Base-by-base conservation (phyloP, 139 green algal species). In the Mesotaenium endlicherianum region DNA sequence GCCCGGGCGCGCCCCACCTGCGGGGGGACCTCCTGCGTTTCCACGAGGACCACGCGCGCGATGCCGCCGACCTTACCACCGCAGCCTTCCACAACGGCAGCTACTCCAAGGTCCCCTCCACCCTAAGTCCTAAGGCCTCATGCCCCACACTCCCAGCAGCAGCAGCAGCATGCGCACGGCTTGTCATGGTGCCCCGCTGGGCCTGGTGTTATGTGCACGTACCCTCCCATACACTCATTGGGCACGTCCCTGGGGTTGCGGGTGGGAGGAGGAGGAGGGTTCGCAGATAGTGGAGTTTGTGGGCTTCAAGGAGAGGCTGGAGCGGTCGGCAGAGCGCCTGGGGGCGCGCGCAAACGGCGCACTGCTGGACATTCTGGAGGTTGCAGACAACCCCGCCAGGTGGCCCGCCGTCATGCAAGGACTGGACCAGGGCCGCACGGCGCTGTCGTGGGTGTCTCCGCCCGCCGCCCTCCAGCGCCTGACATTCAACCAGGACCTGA, bases 281-380 rank as follows among this genome's bases (percentile, higher is more conserved):
- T 59, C 16, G 45, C 70, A 78, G 70, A 79, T 82, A 50, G 31
- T 43, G 70, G 80, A 86, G 80, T 86, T 86, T 84, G 44, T 86
- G 43, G 75, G 55, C 16, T 86, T 86, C 55, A 81, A 83, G 58
- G 39, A 71, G 6, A 38, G 41, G 45, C 72, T 86, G 36, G 70
- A 86, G 58, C 40, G 75, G 74, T 86, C 80, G 16, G 20, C 76
- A 38, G 75, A 82, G 38, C 49, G 55, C 44, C 77, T 83, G 16
- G 42, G 30, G 17, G 49, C 41, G 77, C 77, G 40, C 36, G 41
- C 41, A 26, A 55, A 84, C 31, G 38, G 38, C 36, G 31, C 40
- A 5, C 36, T 84, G n/a, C n/a, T 84, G 30, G 34, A 43, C 36
- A 8, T 84, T 26, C 5, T 26, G 36, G 17, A 59, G 67, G 67